Evolutionary conservation across 1,284 basidiomycete species (phyloP).

Genomic region (Boletus semigastroideus): DNA sequence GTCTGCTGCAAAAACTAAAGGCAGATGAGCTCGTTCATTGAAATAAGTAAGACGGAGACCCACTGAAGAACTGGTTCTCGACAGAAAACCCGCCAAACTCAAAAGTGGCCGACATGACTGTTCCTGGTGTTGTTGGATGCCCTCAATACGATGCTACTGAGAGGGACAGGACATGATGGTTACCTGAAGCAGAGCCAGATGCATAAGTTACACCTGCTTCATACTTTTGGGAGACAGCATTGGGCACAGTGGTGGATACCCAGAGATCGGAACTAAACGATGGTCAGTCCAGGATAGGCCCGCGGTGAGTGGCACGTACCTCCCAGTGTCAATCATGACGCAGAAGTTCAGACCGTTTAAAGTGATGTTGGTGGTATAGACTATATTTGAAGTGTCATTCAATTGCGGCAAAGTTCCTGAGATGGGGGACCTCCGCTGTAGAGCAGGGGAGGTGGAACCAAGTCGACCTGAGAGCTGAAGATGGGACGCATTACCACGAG

Average conservation of each 20-base stretch:
- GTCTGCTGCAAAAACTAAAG: slow-evolving; percentile 13
- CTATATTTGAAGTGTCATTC: slow-evolving; percentile 41
- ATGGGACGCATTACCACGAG: slow-evolving; percentile 11
- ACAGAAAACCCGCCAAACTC: slow-evolving; percentile 55
- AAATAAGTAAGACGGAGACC: slow-evolving; percentile 21
- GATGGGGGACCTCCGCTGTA: slow-evolving; percentile 20
- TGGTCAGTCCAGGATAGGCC: not conserved
- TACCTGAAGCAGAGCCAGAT: slow-evolving; percentile 24
- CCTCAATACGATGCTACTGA: not conserved
- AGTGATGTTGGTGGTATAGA: slow-evolving; percentile 53
- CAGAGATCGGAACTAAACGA: slow-evolving; percentile 29
- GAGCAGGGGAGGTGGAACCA: not conserved
- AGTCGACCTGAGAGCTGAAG: slow-evolving; percentile 19
- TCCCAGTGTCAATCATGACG: slow-evolving; percentile 67
- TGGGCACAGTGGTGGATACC: slow-evolving; percentile 22
- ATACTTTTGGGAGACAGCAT: slow-evolving; percentile 16
- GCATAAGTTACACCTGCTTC: slow-evolving; percentile 23
- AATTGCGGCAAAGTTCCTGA: slow-evolving; percentile 13
- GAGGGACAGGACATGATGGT: not conserved
- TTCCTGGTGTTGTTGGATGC: slow-evolving; percentile 33
- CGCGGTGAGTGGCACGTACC: slow-evolving; percentile 38
- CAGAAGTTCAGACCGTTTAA: slow-evolving; percentile 49
- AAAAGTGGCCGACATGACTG: slow-evolving; percentile 52
- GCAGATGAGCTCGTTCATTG: not conserved
- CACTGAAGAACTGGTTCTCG: slow-evolving; percentile 63